Evolutionary conservation across 1,139 yeast genomes (phyloP).

Genomic region (Kurtzmaniella quercitrusa): DNA sequence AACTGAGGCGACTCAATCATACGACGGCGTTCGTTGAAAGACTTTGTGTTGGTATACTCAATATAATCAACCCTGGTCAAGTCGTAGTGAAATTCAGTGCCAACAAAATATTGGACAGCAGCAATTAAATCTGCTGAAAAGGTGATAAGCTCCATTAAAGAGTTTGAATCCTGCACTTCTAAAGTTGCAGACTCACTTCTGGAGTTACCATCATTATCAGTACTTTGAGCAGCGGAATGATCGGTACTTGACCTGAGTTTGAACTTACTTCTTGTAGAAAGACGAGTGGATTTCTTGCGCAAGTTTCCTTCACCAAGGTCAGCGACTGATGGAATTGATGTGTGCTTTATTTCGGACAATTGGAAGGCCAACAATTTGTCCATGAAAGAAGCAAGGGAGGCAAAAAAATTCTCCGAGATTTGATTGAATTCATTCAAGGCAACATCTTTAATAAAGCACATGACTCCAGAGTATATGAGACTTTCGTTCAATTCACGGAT

Average conservation of each 20-base stretch:
- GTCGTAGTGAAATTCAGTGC: slow-evolving; percentile 63
- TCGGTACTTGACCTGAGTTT: slow-evolving; percentile 6
- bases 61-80: slow-evolving; percentile 46
- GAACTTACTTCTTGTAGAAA: slow-evolving; percentile 22
- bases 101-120: slow-evolving; percentile 62
- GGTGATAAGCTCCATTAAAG: slow-evolving; percentile 39
- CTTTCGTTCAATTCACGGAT: slow-evolving; percentile 38
- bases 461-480: slow-evolving; percentile 56
- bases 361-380: slow-evolving; percentile 24
- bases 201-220: slow-evolving; percentile 2
- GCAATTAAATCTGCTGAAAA: slow-evolving; percentile 33
- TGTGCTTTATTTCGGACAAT: slow-evolving; percentile 19
- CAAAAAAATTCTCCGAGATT: slow-evolving; percentile 26
- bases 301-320: slow-evolving; percentile 14
- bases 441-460: slow-evolving; percentile 62
- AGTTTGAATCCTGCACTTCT: slow-evolving; percentile 35
- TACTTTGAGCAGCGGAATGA: not conserved
- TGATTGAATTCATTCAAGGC: slow-evolving; percentile 31
- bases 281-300: slow-evolving; percentile 30
- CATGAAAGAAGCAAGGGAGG: slow-evolving; percentile 23
- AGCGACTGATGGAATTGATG: slow-evolving; percentile 10
- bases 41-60: slow-evolving; percentile 40
- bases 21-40: slow-evolving; percentile 33
- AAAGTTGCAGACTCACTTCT: slow-evolving; percentile 11
- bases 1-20: slow-evolving; percentile 22